Conservation (phyloP, 176 grass and related monocot species). For the Raddia guianensis region DNA sequence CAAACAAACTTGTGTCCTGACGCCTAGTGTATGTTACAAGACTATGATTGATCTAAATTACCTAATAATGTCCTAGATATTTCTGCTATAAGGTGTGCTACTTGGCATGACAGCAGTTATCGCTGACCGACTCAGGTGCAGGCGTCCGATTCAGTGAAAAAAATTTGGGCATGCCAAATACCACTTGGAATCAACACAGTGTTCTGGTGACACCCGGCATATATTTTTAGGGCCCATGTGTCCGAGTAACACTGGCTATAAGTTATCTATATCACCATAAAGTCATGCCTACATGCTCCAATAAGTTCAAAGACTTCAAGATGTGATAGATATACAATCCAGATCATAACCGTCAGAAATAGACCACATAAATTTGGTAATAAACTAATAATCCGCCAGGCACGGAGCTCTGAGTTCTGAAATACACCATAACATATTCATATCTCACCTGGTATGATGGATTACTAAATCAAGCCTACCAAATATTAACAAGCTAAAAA, state of each 20-base stretch:
- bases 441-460: background rate
- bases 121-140: too few relatives aligned
- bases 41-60: slow-evolving; percentile 9
- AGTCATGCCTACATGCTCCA: background rate
- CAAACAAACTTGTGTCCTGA: slow-evolving; percentile 16
- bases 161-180: too few relatives aligned
- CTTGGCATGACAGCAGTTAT: too few relatives aligned
- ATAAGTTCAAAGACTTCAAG: background rate
- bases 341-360: background rate
- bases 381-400: background rate
- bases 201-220: too few relatives aligned
- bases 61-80: background rate
- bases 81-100: background rate
- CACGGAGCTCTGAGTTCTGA: background rate
- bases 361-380: background rate
- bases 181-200: too few relatives aligned
- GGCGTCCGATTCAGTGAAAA: too few relatives aligned
- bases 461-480: slow-evolving; percentile 17
- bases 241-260: background rate
- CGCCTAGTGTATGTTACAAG: background rate
- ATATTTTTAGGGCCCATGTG: background rate
- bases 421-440: background rate
- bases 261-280: background rate
- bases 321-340: background rate
- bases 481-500: slow-evolving; percentile 16